Evolutionary conservation across 2,329 filamentous ascomycete genomes (phyloP).

Genomic region (Leptosphaerulina australis): DNA sequence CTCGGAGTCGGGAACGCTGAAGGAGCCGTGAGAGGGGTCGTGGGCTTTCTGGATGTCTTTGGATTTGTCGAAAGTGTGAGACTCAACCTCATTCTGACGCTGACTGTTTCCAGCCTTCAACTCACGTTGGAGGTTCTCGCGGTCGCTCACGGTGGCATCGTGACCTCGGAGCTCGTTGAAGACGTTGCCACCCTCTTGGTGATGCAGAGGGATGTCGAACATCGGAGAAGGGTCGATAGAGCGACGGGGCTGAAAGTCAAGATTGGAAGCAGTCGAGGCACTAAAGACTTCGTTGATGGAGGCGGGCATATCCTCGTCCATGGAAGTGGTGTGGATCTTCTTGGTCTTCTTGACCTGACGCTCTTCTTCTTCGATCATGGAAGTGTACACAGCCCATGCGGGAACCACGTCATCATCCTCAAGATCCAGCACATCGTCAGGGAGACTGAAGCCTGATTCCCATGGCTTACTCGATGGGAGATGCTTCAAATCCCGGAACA

Average conservation of each 20-base stretch:
- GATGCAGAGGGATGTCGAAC: constrained; percentile 29
- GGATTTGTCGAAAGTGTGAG: constrained; percentile 31
- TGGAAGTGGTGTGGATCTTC: constrained; percentile 13
- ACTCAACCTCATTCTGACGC: constrained; percentile 12
- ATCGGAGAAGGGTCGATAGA: constrained; percentile 41
- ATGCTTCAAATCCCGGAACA: constrained; percentile 34
- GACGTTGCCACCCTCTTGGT: constrained; percentile 35
- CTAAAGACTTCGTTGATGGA: constrained; percentile 31
- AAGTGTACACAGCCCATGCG: constrained; percentile 39
- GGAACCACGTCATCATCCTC: constrained; percentile 39
- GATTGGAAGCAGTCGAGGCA: constrained; percentile 28
- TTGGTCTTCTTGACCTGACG: constrained; percentile 35
- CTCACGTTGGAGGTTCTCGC: constrained; percentile 20
- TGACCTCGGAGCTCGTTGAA: constrained; percentile 36
- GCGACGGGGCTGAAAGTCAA: constrained; percentile 40
- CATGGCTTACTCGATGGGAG: constrained; percentile 43
- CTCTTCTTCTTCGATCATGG: constrained; percentile 34
- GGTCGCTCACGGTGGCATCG: constrained; percentile 22
- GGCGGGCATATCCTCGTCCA: constrained; percentile 24
- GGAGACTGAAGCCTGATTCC: constrained; percentile 40
- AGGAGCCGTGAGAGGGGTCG: constrained; percentile 22
- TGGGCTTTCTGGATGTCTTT: constrained; percentile 3
- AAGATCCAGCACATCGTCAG: constrained; percentile 32
- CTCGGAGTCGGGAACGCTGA: constrained; percentile 26
- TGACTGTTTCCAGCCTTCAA: constrained; percentile 2